A percentile compares a stretch with the other conserved stretches of the same genome.
Evolutionary conservation across 1,284 basidiomycete genomes (phyloP).

Genomic region (Golubevia pallescens): DNA sequence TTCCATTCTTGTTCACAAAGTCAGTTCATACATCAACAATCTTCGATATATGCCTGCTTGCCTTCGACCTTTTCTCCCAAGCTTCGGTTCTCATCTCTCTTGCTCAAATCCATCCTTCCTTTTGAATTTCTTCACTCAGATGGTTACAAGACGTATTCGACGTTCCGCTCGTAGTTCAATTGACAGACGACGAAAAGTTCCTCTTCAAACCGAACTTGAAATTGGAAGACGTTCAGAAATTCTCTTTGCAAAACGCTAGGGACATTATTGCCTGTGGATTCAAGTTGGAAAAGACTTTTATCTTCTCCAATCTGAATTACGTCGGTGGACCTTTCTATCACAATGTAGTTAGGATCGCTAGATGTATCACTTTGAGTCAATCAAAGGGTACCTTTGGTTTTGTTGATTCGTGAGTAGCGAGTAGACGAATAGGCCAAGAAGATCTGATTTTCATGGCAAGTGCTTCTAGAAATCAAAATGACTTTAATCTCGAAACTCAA

Average conservation of each 20-base stretch:
- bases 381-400: too few species aligned
- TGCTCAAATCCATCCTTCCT: neutral
- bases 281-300: conserved; percentile 90
- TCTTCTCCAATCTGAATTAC: conserved; percentile 90
- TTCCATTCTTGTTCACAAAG: conserved; percentile 98
- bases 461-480: neutral
- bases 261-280: conserved; percentile 98
- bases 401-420: neutral
- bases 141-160: conserved; percentile 98
- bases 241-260: conserved; percentile 83
- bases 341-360: conserved; percentile 90
- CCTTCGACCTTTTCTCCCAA: neutral
- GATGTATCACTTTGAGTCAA: conserved; percentile 90
- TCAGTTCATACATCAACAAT: conserved; percentile 67
- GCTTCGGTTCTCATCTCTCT: neutral
- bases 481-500: neutral
- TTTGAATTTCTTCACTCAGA: conserved; percentile 65
- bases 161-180: conserved; percentile 89
- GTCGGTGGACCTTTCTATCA: conserved; percentile 89
- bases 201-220: conserved; percentile 93
- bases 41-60: neutral
- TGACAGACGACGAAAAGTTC: conserved; percentile 99
- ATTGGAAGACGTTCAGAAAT: conserved; percentile 84
- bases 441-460: neutral
- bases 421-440: neutral